A percentile compares a stretch with the other conserved stretches of the same genome.
Evolutionary conservation across 257 asterid genomes (phyloP).

Genomic region (Petrea volubilis): DNA sequence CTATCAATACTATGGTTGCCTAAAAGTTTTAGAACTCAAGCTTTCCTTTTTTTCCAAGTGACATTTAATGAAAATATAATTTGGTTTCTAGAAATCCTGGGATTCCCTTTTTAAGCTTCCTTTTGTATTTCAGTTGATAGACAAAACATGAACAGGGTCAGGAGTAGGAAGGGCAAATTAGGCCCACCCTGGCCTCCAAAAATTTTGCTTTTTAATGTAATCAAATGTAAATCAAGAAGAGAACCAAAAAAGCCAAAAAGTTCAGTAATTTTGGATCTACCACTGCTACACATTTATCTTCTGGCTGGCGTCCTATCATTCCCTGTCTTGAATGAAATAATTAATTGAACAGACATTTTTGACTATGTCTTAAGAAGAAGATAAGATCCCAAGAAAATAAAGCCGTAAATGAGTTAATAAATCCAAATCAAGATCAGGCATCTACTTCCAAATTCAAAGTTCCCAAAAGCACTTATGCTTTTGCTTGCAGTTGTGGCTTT

Average conservation of each 20-base stretch:
- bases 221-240: too few relatives aligned
- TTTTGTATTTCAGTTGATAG: neutral
- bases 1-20: neutral
- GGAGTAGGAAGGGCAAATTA: neutral
- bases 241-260: neutral
- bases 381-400: neutral
- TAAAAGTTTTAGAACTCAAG: neutral
- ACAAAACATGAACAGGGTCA: neutral
- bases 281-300: neutral
- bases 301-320: neutral
- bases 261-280: neutral
- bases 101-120: neutral
- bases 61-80: neutral
- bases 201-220: too few relatives aligned
- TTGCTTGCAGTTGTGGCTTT: neutral
- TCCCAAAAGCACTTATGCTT: neutral
- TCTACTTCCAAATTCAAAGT: neutral
- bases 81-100: neutral
- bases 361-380: neutral
- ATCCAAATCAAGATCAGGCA: neutral
- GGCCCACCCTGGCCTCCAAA: too few relatives aligned
- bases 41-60: neutral
- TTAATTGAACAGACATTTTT: neutral
- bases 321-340: neutral
- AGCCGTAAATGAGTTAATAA: neutral